Conservation (phyloP, 768 basidiomycete species). For the Strobilomyces dryophilus region DNA sequence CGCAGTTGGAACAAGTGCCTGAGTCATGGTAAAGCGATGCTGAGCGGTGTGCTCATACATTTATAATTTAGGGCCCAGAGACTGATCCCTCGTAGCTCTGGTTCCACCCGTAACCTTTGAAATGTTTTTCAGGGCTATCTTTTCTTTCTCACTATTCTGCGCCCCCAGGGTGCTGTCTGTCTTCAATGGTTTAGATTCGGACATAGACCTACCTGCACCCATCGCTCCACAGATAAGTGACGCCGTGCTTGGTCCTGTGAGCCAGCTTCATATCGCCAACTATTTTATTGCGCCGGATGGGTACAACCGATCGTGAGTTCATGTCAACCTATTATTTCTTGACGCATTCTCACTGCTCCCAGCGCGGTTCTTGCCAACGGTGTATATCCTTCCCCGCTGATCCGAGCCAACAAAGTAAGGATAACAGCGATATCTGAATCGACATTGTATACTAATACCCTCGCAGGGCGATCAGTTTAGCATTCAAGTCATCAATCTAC, state of each 20-base stretch:
- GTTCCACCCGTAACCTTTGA: neutral
- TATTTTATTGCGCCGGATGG: conserved; percentile 1
- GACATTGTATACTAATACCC: neutral
- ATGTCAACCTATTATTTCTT: neutral
- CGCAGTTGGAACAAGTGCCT: neutral
- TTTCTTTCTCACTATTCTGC: conserved; percentile 3
- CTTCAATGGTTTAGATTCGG: neutral
- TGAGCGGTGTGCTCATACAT: neutral
- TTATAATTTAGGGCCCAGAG: neutral
- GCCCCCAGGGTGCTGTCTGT: neutral
- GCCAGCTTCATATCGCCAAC: neutral
- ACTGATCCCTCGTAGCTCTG: neutral
- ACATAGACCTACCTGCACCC: neutral
- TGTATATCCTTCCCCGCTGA: conserved; percentile 39
- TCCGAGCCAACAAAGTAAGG: conserved; percentile 34
- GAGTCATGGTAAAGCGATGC: neutral
- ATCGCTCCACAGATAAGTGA: neutral
- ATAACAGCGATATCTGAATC: neutral
- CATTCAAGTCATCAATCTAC: neutral
- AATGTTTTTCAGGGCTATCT: neutral
- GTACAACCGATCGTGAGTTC: conserved; percentile 3
- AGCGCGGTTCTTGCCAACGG: neutral
- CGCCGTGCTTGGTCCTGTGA: neutral
- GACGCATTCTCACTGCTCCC: neutral
- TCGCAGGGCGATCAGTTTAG: neutral